Conservation (phyloP, 164 flowering plant genomes). For the Annona cherimola region DNA sequence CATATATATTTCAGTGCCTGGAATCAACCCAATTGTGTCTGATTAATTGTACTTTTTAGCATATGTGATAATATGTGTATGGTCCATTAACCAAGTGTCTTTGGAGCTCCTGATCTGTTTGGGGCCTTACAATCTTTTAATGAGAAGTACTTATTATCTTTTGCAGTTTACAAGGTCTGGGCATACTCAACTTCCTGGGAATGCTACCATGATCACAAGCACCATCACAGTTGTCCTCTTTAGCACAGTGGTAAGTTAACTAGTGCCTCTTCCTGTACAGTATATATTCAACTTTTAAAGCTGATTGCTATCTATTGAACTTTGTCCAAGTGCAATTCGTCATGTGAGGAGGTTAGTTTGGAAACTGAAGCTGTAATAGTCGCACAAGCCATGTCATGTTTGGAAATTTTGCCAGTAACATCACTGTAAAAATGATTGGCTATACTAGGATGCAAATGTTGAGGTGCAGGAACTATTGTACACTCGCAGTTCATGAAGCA, state of each 20-base stretch:
- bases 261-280: not conserved
- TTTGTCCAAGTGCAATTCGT: not conserved
- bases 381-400: not conserved
- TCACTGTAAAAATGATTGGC: no score
- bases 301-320: not conserved
- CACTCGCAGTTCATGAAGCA: no score
- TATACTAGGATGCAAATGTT: not conserved
- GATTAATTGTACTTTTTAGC: no score
- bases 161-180: slow-evolving; percentile 75
- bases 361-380: not conserved
- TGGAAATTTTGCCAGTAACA: not conserved
- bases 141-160: not conserved
- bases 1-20: no score
- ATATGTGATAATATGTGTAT: no score
- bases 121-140: not conserved
- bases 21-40: no score
- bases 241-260: slow-evolving; percentile 86
- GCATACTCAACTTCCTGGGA: slow-evolving; percentile 57
- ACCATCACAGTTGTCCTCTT: slow-evolving; percentile 90
- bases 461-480: not conserved
- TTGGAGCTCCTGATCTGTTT: not conserved
- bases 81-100: not conserved
- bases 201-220: slow-evolving; percentile 91
- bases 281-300: not conserved
- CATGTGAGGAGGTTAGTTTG: not conserved